A percentile compares a stretch with the other conserved stretches of the same genome.
phyloP scores from a whole-genome alignment of 164 flowering plant species.

The Tetracentron sinense region DNA sequence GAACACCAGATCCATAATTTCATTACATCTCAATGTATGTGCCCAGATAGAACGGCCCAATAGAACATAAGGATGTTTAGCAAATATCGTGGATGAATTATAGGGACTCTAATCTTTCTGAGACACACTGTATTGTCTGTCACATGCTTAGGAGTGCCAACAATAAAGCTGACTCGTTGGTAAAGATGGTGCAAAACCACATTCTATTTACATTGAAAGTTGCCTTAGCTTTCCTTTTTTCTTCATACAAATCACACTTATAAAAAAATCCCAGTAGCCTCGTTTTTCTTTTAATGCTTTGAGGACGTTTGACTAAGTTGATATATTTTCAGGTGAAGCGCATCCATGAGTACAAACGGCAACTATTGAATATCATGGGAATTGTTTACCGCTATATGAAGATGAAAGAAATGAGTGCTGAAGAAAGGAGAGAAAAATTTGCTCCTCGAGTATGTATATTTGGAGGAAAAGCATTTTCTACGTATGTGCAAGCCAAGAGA shows the following conservation, averaged over 20 bases:
- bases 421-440: constrained; percentile 60
- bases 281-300: not conserved
- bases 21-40: not conserved
- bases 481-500: constrained; percentile 92
- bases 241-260: not conserved
- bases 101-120: not conserved
- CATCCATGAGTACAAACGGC: constrained; percentile 94
- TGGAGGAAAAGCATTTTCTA: constrained; percentile 98
- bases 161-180: not conserved
- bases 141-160: not conserved
- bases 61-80: too few relatives aligned
- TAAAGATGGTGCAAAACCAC: not conserved
- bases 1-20: not conserved
- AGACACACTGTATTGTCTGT: too few relatives aligned
- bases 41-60: not conserved
- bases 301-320: not conserved
- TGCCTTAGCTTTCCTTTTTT: not conserved
- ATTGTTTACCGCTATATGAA: constrained; percentile 86
- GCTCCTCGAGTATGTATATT: constrained; percentile 93
- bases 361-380: constrained; percentile 84
- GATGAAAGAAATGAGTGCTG: constrained; percentile 90
- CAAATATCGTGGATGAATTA: not conserved
- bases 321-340: constrained; percentile 71
- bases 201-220: not conserved
- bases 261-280: not conserved